Conservation (phyloP, 2,329 filamentous ascomycete genomes). For the Fusarium verticillioides region DNA sequence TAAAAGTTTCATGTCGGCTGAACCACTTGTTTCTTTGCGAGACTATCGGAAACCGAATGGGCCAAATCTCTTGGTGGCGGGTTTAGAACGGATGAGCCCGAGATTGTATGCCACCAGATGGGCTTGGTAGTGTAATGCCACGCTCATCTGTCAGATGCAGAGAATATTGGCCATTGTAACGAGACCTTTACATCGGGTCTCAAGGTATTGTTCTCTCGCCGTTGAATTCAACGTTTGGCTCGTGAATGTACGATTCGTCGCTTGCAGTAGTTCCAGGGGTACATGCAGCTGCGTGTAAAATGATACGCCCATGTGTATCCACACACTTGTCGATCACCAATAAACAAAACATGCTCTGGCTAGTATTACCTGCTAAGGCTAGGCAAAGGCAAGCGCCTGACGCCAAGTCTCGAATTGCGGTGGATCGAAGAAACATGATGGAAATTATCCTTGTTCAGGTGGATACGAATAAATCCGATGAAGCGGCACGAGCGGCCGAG, state of each 20-base stretch:
- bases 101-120: background rate
- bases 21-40: background rate
- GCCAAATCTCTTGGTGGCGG: conserved; percentile 15
- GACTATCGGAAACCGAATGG: background rate
- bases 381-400: conserved; percentile 11
- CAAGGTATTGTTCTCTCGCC: background rate
- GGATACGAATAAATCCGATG: conserved; percentile 9
- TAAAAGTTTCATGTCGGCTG: conserved; percentile 7
- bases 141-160: background rate
- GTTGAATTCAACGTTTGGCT: background rate
- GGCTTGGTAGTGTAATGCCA: background rate
- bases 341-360: background rate
- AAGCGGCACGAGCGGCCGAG: conserved; percentile 4
- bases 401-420: conserved; percentile 29
- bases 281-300: conserved; percentile 26
- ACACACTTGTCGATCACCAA: conserved; percentile 17
- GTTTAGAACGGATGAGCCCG: background rate
- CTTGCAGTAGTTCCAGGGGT: background rate
- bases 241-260: background rate
- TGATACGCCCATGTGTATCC: conserved; percentile 19
- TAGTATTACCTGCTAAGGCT: background rate
- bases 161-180: background rate
- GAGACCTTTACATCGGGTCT: background rate
- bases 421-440: conserved; percentile 16
- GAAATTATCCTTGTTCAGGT: conserved; percentile 23